Evolutionary conservation across 2,329 filamentous ascomycete species (phyloP), one percentile per base, ranked within the genome.

Genomic region (Lasiodiplodia citricola): DNA sequence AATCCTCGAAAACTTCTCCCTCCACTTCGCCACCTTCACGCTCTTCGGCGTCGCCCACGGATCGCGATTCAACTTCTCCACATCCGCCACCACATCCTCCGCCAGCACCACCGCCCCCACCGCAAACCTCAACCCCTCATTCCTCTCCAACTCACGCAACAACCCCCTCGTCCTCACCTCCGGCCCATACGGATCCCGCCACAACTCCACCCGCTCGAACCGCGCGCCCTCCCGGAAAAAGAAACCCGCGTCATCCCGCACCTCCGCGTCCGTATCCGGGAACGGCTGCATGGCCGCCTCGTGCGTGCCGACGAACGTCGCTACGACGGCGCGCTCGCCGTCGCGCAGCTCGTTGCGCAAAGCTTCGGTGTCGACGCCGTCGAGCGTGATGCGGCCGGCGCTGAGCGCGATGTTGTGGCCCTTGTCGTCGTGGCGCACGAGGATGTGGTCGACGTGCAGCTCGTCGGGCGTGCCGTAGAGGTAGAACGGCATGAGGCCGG

Each of bases 401-500:
- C 75, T 77, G 0, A 81, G 74, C 2, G 76, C 74, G 11, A 77
- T 80, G 71, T 83, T 84, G 21, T 82, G 82, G 38, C 38, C 38
- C 38, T 41, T 41, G 38, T 41, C 38, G 38, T 41, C 38, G 0
- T 80, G 74, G 1, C 75, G 73, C 18, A 79, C 74, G 31, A 84
- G 79, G 50, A 83, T 75, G 69, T 85, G 83, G n/a, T 82, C 77
- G 44, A 84, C 81, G 66, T 84, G 79, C 0, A 71, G 76, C 0
- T 74, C 38, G 2, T 16, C 38, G 14, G 14, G 13, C 3, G 14
- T 16, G 10, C 82, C 81, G 68, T 84, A 84, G 21, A 84, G 75
- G 38, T 83, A 84, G 66, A 84, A 84, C 0, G 82, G 82, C 78
- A 81, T 82, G 70, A 74, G 78, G 0, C 73, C 71, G 0, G 68